Percentiles rank a stretch among this genome's conserved stretches.
Evolutionary conservation across 2,329 filamentous ascomycete species (phyloP).

Genomic region (Alternaria gansuensis): DNA sequence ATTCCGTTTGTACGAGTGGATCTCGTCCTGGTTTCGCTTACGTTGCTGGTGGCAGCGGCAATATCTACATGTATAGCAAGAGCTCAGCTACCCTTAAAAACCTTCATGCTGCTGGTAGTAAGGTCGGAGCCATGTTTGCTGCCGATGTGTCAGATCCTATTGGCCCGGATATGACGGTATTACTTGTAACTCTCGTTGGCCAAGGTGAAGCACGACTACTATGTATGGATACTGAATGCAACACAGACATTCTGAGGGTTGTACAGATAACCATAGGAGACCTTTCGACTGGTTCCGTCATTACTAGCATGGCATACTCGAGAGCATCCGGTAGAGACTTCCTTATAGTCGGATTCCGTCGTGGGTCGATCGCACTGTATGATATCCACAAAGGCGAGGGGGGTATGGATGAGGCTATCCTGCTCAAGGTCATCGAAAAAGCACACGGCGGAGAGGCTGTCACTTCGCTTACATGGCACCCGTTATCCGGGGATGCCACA

Average conservation of each 20-base stretch:
- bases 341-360: conserved; percentile 65
- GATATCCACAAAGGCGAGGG: conserved; percentile 25
- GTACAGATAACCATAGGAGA: conserved; percentile 29
- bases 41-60: conserved; percentile 58
- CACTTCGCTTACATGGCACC: conserved; percentile 65
- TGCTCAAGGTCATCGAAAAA: conserved; percentile 32
- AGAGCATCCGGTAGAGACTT: conserved; percentile 28
- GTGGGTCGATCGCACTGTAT: conserved; percentile 64
- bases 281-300: conserved; percentile 57
- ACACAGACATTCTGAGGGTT: conserved; percentile 10
- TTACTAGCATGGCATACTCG: conserved; percentile 61
- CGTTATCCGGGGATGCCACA: conserved; percentile 48
- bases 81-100: conserved; percentile 25
- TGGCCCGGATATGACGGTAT: conserved; percentile 30
- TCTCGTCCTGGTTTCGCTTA: conserved; percentile 53
- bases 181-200: conserved; percentile 54
- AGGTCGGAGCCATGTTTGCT: conserved; percentile 55
- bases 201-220: conserved; percentile 47
- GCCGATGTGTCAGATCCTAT: conserved; percentile 1
- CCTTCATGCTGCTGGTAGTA: conserved; percentile 46
- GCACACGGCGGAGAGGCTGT: conserved; percentile 69
- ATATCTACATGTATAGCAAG: conserved; percentile 52
- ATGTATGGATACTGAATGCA: conserved; percentile 20
- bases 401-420: conserved; percentile 8
- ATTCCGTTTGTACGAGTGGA: conserved; percentile 58